phyloP scores from a whole-genome alignment of 371 early-diverging fungal genomes.

The Rhizopus stolonifer region DNA sequence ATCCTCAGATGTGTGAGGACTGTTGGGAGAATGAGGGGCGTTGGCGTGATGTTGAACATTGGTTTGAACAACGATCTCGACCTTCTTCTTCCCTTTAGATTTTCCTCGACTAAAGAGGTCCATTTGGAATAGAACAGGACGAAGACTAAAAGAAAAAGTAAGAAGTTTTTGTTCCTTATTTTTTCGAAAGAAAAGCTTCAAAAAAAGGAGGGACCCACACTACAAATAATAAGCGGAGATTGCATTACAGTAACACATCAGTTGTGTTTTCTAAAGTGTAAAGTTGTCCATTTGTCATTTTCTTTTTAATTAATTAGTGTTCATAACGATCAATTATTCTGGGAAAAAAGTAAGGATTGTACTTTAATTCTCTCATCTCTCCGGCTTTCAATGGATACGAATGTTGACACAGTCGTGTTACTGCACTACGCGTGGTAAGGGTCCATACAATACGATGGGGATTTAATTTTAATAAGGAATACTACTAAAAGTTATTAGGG shows the following conservation, averaged over 20 bases:
- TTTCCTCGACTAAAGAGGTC: constrained; percentile 35
- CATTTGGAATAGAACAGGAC: constrained; percentile 13
- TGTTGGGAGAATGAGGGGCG: constrained; percentile 22
- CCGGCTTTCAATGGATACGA: too few relatives aligned
- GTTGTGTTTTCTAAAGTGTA: neutral
- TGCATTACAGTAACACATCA: neutral
- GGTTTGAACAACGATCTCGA: constrained; percentile 10
- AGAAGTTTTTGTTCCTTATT: neutral
- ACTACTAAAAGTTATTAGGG: too few relatives aligned
- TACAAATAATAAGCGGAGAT: too few relatives aligned
- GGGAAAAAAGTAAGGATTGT: too few relatives aligned
- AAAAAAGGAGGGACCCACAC: neutral
- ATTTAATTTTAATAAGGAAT: too few relatives aligned
- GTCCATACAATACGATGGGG: too few relatives aligned
- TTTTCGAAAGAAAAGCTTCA: neutral
- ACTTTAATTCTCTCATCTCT: too few relatives aligned
- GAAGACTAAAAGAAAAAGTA: neutral
- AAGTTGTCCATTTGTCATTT: neutral
- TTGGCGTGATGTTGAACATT: constrained; percentile 5
- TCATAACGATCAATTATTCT: too few relatives aligned
- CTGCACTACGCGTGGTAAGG: too few relatives aligned
- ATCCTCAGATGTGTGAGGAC: constrained; percentile 23
- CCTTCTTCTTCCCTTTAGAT: constrained; percentile 25
- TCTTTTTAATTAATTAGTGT: too few relatives aligned
- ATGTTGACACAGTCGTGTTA: too few relatives aligned